A percentile compares a stretch with the other conserved stretches of the same genome.
These are phyloP conservation scores for Trichoderma lentiforme DNA, from an alignment of 2,329 filamentous ascomycete species.

Conservation along the genomic window DNA sequence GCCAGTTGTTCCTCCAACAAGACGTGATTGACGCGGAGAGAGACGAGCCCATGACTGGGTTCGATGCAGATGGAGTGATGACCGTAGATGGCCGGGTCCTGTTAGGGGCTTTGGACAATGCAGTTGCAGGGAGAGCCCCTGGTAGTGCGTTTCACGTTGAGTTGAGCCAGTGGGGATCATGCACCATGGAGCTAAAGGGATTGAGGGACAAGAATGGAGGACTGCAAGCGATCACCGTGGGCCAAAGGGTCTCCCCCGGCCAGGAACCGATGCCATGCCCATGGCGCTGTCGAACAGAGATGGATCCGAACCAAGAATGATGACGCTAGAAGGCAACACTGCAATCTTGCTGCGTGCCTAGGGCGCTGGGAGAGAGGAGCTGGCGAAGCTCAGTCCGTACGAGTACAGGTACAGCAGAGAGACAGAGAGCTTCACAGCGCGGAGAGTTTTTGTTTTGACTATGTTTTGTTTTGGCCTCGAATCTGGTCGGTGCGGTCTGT, in stretches of 20 bases:
- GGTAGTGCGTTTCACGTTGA: conserved; percentile 19
- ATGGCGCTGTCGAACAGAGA: background rate
- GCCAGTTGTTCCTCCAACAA: background rate
- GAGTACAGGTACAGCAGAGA: no score
- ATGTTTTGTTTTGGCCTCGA: background rate
- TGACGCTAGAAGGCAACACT: conserved; percentile 12
- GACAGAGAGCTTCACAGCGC: background rate
- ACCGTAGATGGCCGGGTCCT: conserved; percentile 9
- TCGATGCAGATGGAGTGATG: conserved; percentile 9
- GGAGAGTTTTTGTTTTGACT: background rate
- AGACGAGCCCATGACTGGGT: background rate
- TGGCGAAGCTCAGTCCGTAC: background rate
- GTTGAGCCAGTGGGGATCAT: conserved; percentile 12
- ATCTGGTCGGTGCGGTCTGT: background rate
- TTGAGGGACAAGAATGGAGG: background rate
- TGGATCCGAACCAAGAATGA: background rate
- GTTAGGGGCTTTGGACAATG: conserved; percentile 16
- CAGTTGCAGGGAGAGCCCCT: conserved; percentile 10
- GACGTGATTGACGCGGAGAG: background rate
- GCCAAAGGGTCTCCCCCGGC: background rate
- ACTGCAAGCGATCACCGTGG: conserved; percentile 9
- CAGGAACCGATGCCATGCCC: conserved; percentile 7
- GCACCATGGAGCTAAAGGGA: background rate
- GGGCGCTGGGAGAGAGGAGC: background rate
- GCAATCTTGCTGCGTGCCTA: conserved; percentile 1